Evolutionary conservation across 2,329 filamentous ascomycete genomes (phyloP), one percentile per base, ranked within the genome.

Genomic region (Lomentospora prolificans): DNA sequence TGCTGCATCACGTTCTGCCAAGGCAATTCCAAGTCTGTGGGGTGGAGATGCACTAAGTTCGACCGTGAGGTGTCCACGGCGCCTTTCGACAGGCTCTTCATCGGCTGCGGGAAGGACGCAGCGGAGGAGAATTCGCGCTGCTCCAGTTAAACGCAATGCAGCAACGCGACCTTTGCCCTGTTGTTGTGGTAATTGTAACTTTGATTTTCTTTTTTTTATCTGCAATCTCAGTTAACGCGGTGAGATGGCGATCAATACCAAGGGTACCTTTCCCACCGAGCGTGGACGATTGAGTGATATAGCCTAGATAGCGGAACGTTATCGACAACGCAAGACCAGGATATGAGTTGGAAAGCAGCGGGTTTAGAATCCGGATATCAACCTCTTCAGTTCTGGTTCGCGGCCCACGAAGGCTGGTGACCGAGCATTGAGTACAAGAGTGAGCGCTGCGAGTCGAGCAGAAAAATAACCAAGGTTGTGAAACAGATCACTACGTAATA

Each of bases 1-100:
- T 58, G 57, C 51, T 58, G 57, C 6, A 12, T 56, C 22, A 54
- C 50, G 3, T 53, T 58, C 24, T 58, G 57, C 28, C 57, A 58
- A 39, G 57, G 57, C 12, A 25, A 25, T 8, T 19, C 27, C 1
- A 53, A 41, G 19, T 19, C 12, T 7, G 54, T 56, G 14, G 57
- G 57, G 9, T 58, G 50, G 28, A 36, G 57, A 36, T 58, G 57
- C 22, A 55, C 44, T 10, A n/a, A 36, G 28, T 55, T 55, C 25
- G 53, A 55, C 10, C 44, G 53, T 22, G 53, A 55, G 17, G 30
- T 48, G 28, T 24, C 53, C 28, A 51, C 28, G 6, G 28, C 53
- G 24, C 7, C 14, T 6, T 55, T 55, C n/a, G 44, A 31, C 30
- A 55, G 53, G 46, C n/a, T 55, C 25, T 55, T 36, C n/a, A 9